Evolutionary conservation across 495 filamentous ascomycete species (phyloP), one percentile per base, ranked within the genome.

Genomic region (Viridothelium virens): DNA sequence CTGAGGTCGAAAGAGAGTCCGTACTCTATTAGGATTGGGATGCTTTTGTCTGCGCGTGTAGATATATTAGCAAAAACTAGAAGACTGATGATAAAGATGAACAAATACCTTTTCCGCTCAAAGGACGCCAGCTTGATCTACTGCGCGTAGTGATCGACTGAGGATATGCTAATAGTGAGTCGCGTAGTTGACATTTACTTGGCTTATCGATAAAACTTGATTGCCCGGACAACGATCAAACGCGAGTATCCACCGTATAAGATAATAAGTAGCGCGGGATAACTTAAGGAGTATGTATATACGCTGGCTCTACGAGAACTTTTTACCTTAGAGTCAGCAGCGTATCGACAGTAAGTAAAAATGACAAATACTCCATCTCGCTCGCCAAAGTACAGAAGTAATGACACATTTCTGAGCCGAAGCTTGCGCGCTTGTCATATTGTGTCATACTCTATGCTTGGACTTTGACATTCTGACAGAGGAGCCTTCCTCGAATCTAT

Each of bases 221-320:
- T 59, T 31, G 5, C 53, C 53, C 53, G 25, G 53, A 59, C 53
- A 59, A 59, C 53, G 11, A 59, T 2, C 53, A 33, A 59, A 7
- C 18, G 53, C 31, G 14, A 14, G 1, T 5, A 25, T 16, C 5
- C 5, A 36, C 36, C 7, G 36, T 11, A 36, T 59, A 33, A 59
- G 53, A 9, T 4, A 59, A 1, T 25, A 31, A 36, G 53, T 34
- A 31, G 53, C 11, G 10, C 25, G 25, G 25, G 25, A 25, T 25
- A 25, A 25, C 25, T 25, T 25, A 25, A 25, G 25, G 25, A 25
- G 25, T 25, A 25, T 25, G 25, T 25, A 25, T 25, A 25, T 25
- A 25, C 25, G 25, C 25, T 25, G 25, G 25, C 25, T 25, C 25
- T n/a, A n/a, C n/a, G n/a, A n/a, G n/a, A n/a, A n/a, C n/a, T n/a